A percentile compares a stretch with the other conserved stretches of the same genome.
phyloP scores from a whole-genome alignment of 495 filamentous ascomycete genomes.

The Stereocaulon alpinum region DNA sequence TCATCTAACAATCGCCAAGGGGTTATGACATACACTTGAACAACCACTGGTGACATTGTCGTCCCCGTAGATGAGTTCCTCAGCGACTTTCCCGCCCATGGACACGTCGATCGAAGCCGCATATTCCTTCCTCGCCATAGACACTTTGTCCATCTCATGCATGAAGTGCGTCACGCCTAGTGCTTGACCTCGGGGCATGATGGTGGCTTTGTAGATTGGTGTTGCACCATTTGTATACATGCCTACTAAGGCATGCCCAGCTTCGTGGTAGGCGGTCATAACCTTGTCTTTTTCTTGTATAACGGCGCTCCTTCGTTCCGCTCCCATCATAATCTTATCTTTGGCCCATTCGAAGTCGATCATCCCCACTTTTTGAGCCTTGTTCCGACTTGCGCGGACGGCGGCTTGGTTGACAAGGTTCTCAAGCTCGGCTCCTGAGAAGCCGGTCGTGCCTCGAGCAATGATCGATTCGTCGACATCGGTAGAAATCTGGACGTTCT shows the following conservation, averaged over 20 bases:
- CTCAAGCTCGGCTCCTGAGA: constrained; percentile 91
- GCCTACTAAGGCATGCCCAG: constrained; percentile 83
- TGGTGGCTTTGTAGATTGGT: constrained; percentile 90
- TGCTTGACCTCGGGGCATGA: constrained; percentile 78
- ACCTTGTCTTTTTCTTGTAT: constrained; percentile 79
- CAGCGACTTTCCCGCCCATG: constrained; percentile 89
- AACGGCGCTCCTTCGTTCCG: constrained; percentile 76
- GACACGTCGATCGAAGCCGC: constrained; percentile 67
- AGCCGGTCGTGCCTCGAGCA: constrained; percentile 77
- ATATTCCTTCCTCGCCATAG: constrained; percentile 53
- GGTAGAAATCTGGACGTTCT: constrained; percentile 64
- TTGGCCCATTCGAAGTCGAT: constrained; percentile 93
- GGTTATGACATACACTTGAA: constrained; percentile 47
- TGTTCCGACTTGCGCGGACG: constrained; percentile 75
- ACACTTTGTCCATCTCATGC: constrained; percentile 83
- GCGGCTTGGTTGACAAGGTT: constrained; percentile 96
- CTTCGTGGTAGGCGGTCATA: constrained; percentile 95
- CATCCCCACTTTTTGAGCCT: constrained; percentile 59
- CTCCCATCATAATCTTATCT: constrained; percentile 96
- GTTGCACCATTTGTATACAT: constrained; percentile 63
- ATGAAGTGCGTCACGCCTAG: constrained; percentile 78
- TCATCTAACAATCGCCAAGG: constrained; percentile 18
- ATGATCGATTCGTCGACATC: constrained; percentile 76
- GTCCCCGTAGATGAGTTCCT: constrained; percentile 80
- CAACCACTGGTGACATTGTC: constrained; percentile 82